Conservation (phyloP, 225 moss, liverwort and hornwort species). For the Sphagnum tenellum region DNA sequence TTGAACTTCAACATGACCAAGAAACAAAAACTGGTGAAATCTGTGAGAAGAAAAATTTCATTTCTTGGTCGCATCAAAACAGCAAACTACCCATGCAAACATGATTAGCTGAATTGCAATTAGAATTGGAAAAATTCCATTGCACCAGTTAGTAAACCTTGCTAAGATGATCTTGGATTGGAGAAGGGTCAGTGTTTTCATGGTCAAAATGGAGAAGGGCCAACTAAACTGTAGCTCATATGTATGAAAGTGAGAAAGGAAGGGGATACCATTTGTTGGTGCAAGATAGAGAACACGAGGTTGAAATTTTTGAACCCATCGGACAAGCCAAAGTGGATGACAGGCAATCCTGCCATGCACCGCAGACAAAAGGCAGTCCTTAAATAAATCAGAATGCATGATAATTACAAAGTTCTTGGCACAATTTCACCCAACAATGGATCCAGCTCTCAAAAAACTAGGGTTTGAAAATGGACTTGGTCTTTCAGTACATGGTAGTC, state of each 20-base stretch:
- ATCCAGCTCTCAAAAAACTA: background rate
- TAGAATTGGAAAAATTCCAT: background rate
- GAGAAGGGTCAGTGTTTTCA: background rate
- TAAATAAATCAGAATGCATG: too few species aligned
- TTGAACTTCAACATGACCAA: too few species aligned
- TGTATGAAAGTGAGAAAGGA: background rate
- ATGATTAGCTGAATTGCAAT: background rate
- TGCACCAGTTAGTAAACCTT: background rate
- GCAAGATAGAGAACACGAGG: constrained; percentile 10
- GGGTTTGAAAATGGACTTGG: background rate
- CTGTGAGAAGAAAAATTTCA: too few species aligned
- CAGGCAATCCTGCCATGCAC: constrained; percentile 10
- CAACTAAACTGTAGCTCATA: background rate
- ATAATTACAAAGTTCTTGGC: too few species aligned
- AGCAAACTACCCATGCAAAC: background rate
- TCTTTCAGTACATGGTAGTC: background rate
- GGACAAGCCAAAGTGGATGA: constrained; percentile 15
- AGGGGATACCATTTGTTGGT: constrained; percentile 8
- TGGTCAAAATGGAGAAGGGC: background rate
- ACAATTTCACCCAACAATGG: background rate
- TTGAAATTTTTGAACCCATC: constrained; percentile 9
- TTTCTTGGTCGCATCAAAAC: background rate
- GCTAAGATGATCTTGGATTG: background rate
- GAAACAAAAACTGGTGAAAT: too few species aligned
- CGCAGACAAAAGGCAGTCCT: background rate